Conservation (phyloP, 441 rosid genomes). For the Gossypium davidsonii region DNA sequence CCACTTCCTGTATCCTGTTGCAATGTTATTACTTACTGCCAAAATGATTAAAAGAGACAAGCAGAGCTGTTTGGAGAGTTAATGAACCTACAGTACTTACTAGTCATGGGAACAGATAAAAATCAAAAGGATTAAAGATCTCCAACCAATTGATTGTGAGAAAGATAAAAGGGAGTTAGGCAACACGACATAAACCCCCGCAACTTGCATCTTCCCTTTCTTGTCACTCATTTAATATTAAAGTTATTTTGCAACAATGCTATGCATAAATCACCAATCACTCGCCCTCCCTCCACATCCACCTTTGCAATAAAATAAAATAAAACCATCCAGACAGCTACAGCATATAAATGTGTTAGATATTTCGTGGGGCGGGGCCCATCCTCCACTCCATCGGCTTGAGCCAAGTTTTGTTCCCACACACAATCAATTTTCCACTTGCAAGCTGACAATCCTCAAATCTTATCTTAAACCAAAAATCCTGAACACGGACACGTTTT, state of each 20-base stretch:
- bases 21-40: background rate
- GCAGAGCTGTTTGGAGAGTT: slow-evolving; percentile 6
- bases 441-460: slow-evolving; percentile 9
- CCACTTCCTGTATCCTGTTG: background rate
- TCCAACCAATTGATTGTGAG: slow-evolving; percentile 19
- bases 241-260: slow-evolving; percentile 16
- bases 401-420: background rate
- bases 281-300: slow-evolving; percentile 11
- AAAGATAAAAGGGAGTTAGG: slow-evolving; percentile 10
- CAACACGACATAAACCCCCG: slow-evolving; percentile 27
- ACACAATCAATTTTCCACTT: background rate
- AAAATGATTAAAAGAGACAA: slow-evolving; percentile 7
- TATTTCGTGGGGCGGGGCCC: slow-evolving; percentile 16
- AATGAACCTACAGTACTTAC: background rate
- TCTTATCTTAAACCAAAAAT: background rate
- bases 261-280: slow-evolving; percentile 16
- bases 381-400: slow-evolving; percentile 8
- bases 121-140: slow-evolving; percentile 16
- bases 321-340: slow-evolving; percentile 21
- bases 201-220: slow-evolving; percentile 33
- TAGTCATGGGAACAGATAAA: background rate
- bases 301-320: slow-evolving; percentile 36
- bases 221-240: slow-evolving; percentile 36
- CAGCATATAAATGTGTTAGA: slow-evolving; percentile 21
- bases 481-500: background rate